Conservation (phyloP, 2,329 filamentous ascomycete species). For the Talaromyces albobiverticillius region DNA sequence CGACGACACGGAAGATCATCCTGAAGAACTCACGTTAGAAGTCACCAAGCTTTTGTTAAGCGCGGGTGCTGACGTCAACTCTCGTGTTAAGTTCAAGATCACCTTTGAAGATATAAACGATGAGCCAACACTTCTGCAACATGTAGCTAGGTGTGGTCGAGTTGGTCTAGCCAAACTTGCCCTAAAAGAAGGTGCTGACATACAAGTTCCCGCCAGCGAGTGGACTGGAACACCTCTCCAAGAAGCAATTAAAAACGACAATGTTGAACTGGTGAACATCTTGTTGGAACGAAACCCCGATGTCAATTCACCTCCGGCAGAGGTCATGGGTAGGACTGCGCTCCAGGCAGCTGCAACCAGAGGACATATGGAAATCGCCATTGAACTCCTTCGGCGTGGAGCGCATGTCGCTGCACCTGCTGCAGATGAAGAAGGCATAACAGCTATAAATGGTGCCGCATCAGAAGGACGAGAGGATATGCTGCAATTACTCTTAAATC, state of each 20-base stretch:
- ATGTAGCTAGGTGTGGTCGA: accelerated
- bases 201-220: neutral
- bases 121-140: neutral
- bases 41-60: neutral
- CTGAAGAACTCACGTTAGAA: neutral
- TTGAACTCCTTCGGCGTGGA: constrained; percentile 17
- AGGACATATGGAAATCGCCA: constrained; percentile 15
- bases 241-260: neutral
- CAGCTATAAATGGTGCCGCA: constrained; percentile 26
- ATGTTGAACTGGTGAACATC: neutral
- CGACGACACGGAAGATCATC: neutral
- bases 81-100: no score
- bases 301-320: constrained; percentile 17
- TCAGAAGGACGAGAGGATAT: constrained; percentile 24
- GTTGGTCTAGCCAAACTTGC: neutral
- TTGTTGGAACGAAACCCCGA: constrained; percentile 14
- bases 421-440: constrained; percentile 15
- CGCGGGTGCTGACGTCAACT: no score
- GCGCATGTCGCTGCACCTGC: constrained; percentile 17
- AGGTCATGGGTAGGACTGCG: constrained; percentile 8
- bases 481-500: constrained; percentile 24
- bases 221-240: neutral
- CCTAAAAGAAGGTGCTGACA: neutral
- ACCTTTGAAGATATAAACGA: neutral
- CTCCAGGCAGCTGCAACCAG: constrained; percentile 15